Evolutionary conservation across 768 basidiomycete species (phyloP), one percentile per base, ranked within the genome.

Genomic region (Tulasnella calospora): DNA sequence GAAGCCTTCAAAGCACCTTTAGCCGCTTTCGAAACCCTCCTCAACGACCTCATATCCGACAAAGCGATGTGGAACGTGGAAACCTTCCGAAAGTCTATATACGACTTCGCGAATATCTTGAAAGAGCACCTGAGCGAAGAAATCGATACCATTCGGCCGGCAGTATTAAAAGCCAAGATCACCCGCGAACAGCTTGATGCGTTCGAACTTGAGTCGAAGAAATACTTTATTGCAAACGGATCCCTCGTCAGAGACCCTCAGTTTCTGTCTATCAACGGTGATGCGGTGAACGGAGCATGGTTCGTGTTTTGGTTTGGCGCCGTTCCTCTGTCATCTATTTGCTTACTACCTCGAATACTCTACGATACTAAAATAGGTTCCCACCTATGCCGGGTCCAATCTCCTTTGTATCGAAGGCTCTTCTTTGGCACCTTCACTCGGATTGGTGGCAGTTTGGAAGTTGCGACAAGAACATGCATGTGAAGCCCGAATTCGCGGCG

Each of bases 401-500:
- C 8, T 30, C 70, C 21, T 78, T 71, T 36, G 44, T 78, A 7
- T 19, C 67, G 44, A 71, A 36, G 77, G 17, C 73, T 21, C 23
- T 72, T 46, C 61, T 71, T 33, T 78, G 70, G 67, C 69, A 71
- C 70, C 10, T 78, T 15, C 38, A 78, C 77, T 71, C 67, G 15
- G 77, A 78, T 33, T 40, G 71, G n/a, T 78, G 77, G 77, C 40
- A 19, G 35, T 78, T 78, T 72, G 77, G 77, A 30, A 35, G 35
- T 40, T 71, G 70, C 71, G 69, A 70, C 77, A 78, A 78, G 77
- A 38, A 78, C 41, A 70, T 70, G 41, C 71, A 71, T 21, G 69
- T 78, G 30, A 78, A 78, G 30, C 77, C 69, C 9, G 71, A 73
- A 38, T 78, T 78, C 69, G 77, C 77, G 67, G 77, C 77, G 17